phyloP scores from a whole-genome alignment of 192 early-diverging fungal genomes.

The Podochytrium sp. region DNA sequence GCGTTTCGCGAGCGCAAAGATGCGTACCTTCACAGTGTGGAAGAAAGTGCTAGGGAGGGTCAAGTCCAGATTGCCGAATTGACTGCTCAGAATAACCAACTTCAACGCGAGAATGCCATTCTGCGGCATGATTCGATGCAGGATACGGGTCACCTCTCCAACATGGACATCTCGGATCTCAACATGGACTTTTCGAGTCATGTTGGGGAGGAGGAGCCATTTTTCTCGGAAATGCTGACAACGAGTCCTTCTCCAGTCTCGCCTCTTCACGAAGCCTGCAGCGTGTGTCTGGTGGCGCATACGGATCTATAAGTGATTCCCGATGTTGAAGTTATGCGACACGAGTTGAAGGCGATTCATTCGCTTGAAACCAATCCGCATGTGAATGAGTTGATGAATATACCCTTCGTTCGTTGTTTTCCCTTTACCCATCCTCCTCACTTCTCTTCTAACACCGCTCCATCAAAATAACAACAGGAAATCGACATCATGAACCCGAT shows the following conservation, averaged over 20 bases:
- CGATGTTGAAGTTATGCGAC: neutral
- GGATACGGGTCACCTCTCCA: no score
- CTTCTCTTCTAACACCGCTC: neutral
- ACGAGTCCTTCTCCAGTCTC: neutral
- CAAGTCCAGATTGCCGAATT: neutral
- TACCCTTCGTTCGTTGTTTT: neutral
- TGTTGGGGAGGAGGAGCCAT: neutral
- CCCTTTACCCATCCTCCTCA: no score
- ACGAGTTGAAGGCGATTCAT: neutral
- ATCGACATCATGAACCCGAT: neutral
- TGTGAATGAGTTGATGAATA: neutral
- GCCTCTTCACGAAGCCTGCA: neutral
- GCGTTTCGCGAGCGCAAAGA: slow-evolving; percentile 20
- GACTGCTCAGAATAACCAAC: neutral
- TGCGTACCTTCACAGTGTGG: slow-evolving; percentile 3
- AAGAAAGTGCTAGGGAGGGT: neutral
- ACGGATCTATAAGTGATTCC: no score
- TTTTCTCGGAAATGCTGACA: neutral
- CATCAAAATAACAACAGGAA: neutral
- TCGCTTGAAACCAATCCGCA: neutral
- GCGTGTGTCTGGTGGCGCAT: no score
- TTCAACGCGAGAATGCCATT: neutral
- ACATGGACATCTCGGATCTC: no score
- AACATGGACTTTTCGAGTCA: no score
- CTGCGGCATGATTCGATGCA: no score